phyloP scores from a whole-genome alignment of 495 filamentous ascomycete genomes.

The Podospora fimiseda region DNA sequence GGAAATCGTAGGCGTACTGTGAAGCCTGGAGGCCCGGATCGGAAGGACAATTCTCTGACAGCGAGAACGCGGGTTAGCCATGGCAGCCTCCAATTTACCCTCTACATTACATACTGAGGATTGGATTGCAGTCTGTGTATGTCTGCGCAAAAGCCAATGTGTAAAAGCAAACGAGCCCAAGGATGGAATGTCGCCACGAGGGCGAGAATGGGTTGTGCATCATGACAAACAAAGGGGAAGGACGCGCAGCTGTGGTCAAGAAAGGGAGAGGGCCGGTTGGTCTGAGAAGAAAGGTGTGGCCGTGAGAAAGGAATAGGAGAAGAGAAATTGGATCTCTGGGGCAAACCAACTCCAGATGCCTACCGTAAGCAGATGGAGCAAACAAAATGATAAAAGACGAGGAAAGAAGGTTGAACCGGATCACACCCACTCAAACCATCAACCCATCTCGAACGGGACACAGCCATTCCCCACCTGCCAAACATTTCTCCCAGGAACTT shows the following conservation, averaged over 20 bases:
- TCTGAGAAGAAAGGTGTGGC: background rate
- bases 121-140: constrained; percentile 14
- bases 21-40: constrained; percentile 10
- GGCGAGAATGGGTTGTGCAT: background rate
- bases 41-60: constrained; percentile 9
- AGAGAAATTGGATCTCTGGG: too few species aligned
- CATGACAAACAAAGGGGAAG: background rate
- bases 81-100: too few species aligned
- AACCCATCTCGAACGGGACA: too few species aligned
- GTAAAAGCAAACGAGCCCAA: background rate
- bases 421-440: too few species aligned
- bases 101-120: constrained; percentile 3
- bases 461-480: too few species aligned
- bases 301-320: too few species aligned
- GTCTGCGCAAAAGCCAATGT: constrained; percentile 5
- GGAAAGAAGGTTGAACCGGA: too few species aligned
- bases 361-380: too few species aligned
- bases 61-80: background rate
- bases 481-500: too few species aligned
- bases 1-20: constrained; percentile 52
- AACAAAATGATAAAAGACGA: too few species aligned
- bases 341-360: too few species aligned
- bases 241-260: background rate
- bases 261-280: background rate
- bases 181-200: background rate